Conservation (phyloP, 768 basidiomycete genomes). For the Paxillus involutus region DNA sequence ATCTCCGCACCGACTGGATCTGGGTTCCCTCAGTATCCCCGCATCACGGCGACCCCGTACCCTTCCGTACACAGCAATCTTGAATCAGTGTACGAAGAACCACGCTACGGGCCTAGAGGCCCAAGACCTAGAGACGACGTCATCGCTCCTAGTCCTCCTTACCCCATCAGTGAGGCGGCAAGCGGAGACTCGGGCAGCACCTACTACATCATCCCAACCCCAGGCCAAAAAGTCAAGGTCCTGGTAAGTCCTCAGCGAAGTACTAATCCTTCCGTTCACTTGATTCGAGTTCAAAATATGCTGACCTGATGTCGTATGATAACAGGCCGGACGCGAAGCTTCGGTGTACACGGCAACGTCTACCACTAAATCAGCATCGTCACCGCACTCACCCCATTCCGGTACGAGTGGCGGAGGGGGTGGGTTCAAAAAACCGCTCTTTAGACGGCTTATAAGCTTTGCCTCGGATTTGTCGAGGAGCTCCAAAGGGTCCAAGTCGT, state of each 20-base stretch:
- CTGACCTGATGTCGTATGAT: slow-evolving; percentile 25
- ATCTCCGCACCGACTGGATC: slow-evolving; percentile 56
- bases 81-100: slow-evolving; percentile 39
- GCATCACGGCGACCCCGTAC: slow-evolving; percentile 41
- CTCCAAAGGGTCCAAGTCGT: slow-evolving; percentile 20
- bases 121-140: slow-evolving; percentile 28
- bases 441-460: slow-evolving; percentile 59
- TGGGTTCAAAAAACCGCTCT: slow-evolving; percentile 52
- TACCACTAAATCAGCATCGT: slow-evolving; percentile 54
- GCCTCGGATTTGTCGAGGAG: slow-evolving; percentile 40
- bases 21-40: slow-evolving; percentile 39
- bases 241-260: slow-evolving; percentile 50
- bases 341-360: slow-evolving; percentile 62
- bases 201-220: slow-evolving; percentile 70
- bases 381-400: slow-evolving; percentile 40
- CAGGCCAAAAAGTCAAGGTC: slow-evolving; percentile 74
- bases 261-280: slow-evolving; percentile 7
- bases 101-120: slow-evolving; percentile 28
- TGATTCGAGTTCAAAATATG: slow-evolving; percentile 17
- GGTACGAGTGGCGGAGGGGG: slow-evolving; percentile 20
- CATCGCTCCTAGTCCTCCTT: slow-evolving; percentile 14
- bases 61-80: slow-evolving; percentile 39
- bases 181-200: slow-evolving; percentile 66
- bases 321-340: slow-evolving; percentile 43
- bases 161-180: slow-evolving; percentile 35